Percentiles rank a stretch among this genome's conserved stretches.
Conservation (phyloP, 1,284 basidiomycete species). For the Ceratobasidium sp. region DNA sequence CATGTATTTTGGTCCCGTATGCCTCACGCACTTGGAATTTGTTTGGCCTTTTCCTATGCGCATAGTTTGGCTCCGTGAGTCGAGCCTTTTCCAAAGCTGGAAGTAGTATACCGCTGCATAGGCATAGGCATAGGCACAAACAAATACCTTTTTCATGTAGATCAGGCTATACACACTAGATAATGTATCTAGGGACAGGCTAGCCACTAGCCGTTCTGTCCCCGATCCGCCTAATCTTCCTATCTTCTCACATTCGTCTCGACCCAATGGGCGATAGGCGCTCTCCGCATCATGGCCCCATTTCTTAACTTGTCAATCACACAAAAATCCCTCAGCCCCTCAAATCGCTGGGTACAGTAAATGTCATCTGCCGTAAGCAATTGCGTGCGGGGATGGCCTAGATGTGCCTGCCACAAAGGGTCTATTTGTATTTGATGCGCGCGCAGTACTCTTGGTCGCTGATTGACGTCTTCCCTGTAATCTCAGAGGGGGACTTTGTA, state of each 20-base stretch:
- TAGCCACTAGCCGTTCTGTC: slow-evolving; percentile 6
- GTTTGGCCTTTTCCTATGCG: not conserved
- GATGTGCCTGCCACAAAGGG: not conserved
- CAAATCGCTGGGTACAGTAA: slow-evolving; percentile 18
- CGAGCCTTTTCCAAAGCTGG: too few species aligned
- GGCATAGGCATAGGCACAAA: slow-evolving; percentile 11
- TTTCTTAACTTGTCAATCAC: slow-evolving; percentile 13
- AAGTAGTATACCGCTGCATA: not conserved
- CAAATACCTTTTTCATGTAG: slow-evolving; percentile 6
- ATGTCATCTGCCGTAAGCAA: slow-evolving; percentile 9
- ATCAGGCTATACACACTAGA: slow-evolving; percentile 1
- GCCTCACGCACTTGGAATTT: not conserved
- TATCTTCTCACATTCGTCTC: slow-evolving; percentile 4
- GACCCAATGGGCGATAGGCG: not conserved
- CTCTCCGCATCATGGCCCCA: slow-evolving; percentile 14
- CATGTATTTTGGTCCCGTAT: not conserved
- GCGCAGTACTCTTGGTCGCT: not conserved
- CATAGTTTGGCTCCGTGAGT: not conserved
- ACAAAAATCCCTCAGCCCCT: slow-evolving; percentile 39
- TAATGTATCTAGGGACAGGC: not conserved
- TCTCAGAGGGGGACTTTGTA: not conserved
- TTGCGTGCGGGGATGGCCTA: slow-evolving; percentile 7
- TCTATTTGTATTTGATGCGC: slow-evolving; percentile 2
- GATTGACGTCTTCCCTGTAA: slow-evolving; percentile 7
- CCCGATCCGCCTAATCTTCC: slow-evolving; percentile 10